Percentiles rank a stretch among this genome's conserved stretches.
Evolutionary conservation across 192 early-diverging fungal species (phyloP).

Genomic region (Funneliformis geosporum): DNA sequence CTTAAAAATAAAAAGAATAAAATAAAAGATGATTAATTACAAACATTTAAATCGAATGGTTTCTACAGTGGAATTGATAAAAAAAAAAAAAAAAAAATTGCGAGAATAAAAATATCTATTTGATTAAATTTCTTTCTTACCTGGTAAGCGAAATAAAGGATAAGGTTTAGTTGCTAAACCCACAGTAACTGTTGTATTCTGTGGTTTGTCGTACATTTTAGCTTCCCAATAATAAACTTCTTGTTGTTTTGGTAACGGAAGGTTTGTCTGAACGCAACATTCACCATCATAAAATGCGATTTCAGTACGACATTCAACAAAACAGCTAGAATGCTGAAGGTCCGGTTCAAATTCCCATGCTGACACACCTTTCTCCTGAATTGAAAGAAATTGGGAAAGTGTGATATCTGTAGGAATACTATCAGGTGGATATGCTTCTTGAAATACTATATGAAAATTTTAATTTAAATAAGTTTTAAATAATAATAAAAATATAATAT

Average conservation of each 20-base stretch:
- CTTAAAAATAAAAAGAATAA: slow-evolving; percentile 35
- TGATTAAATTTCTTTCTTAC: slow-evolving; percentile 27
- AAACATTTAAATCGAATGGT: too few species aligned
- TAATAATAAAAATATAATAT: not conserved
- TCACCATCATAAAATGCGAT: slow-evolving; percentile 72
- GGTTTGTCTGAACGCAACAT: slow-evolving; percentile 76
- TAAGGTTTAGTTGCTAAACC: slow-evolving; percentile 78
- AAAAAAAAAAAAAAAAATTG: too few species aligned
- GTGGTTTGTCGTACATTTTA: slow-evolving; percentile 75
- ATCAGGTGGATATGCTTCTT: slow-evolving; percentile 70
- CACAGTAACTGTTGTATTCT: slow-evolving; percentile 64
- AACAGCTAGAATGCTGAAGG: slow-evolving; percentile 55
- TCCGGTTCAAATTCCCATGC: slow-evolving; percentile 82
- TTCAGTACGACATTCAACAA: slow-evolving; percentile 72
- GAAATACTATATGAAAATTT: slow-evolving; percentile 53
- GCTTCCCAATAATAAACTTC: slow-evolving; percentile 85
- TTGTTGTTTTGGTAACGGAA: slow-evolving; percentile 77
- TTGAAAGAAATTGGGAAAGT: slow-evolving; percentile 68
- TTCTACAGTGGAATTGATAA: too few species aligned
- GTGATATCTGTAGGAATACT: slow-evolving; percentile 78
- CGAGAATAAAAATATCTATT: not conserved
- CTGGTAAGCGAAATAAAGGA: slow-evolving; percentile 68
- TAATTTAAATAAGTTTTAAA: not conserved
- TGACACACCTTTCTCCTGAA: slow-evolving; percentile 80
- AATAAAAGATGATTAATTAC: slow-evolving; percentile 5